Evolutionary conservation across 2,329 filamentous ascomycete genomes (phyloP), one percentile per base, ranked within the genome.

Genomic region (Paecilomyces fulvus): DNA sequence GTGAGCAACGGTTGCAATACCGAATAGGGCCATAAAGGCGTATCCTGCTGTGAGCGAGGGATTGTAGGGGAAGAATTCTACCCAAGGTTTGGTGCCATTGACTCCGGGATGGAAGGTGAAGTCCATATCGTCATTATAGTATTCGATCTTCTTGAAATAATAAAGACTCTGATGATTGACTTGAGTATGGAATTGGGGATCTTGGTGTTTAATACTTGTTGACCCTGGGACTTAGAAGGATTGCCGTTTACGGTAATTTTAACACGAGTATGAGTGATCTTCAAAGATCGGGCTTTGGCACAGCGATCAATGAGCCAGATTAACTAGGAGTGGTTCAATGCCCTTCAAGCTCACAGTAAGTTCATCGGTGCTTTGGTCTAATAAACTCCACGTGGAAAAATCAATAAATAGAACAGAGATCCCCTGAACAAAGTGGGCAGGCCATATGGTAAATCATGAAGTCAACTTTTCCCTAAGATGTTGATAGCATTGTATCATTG

Each of bases 31-130:
- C 59, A 71, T 61, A 49, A 73, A 74, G n/a, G 66, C 65, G 52
- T 66, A 72, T 6, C 68, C 71, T 1, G 70, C 70, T n/a, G 61
- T 58, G 11, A 56, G 56, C 8, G 70, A 72, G 1, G 71, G 71
- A 43, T 43, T 67, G 58, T 74, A 73, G 2, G 68, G 66, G 54
- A 73, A 74, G 60, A 71, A 70, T 6, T 72, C 70, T 21, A 72
- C 68, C 53, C 56, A 66, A 12, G 68, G 67, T 9, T 33, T 21
- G 2, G 65, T 66, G 43, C 70, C 69, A 37, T 71, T 70, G n/a
- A 61, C 52, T 46, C 65, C 68, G 4, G 59, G 56, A 50, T 71
- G 67, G 52, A 59, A 70, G 25, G 64, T 65, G 54, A 71, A 65
- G 54, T 71, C 68, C 69, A 71, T 70, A 20, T 17, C 17, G 37